Conservation (phyloP, 495 filamentous ascomycete genomes). For the Schizothecium vesticola region DNA sequence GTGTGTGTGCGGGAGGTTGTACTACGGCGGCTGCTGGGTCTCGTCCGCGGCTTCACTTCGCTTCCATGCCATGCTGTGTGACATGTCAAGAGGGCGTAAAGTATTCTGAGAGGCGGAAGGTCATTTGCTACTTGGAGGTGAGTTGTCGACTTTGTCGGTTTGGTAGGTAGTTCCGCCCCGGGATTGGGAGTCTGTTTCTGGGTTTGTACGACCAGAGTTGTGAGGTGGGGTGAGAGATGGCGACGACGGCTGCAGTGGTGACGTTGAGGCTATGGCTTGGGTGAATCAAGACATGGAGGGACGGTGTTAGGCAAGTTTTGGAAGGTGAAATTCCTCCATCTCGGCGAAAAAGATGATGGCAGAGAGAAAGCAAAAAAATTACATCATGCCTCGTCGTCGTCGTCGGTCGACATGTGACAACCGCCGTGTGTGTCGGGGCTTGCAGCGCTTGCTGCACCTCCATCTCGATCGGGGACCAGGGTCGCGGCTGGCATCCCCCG, state of each 20-base stretch:
- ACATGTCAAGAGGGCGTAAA: not conserved
- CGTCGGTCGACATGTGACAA: not conserved
- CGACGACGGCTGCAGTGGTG: not conserved
- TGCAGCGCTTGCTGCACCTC: not conserved
- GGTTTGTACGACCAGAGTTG: not conserved
- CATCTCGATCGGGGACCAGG: not conserved
- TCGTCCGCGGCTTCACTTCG: not conserved
- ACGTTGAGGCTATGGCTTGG: no score
- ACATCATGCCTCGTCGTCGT: not conserved
- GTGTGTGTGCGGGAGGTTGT: not conserved
- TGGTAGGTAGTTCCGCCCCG: not conserved
- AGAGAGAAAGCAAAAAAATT: not conserved
- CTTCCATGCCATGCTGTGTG: not conserved
- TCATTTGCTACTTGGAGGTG: not conserved
- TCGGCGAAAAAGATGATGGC: not conserved
- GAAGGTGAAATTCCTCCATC: not conserved
- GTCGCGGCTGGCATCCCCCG: not conserved
- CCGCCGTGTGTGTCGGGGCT: not conserved
- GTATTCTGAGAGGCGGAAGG: not conserved
- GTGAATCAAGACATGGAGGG: no score
- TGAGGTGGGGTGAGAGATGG: not conserved
- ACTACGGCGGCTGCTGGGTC: not conserved
- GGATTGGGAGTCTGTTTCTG: not conserved
- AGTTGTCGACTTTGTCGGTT: not conserved
- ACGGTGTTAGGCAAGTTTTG: not conserved